phyloP scores from a whole-genome alignment of 768 basidiomycete genomes.

The Panus rudis region DNA sequence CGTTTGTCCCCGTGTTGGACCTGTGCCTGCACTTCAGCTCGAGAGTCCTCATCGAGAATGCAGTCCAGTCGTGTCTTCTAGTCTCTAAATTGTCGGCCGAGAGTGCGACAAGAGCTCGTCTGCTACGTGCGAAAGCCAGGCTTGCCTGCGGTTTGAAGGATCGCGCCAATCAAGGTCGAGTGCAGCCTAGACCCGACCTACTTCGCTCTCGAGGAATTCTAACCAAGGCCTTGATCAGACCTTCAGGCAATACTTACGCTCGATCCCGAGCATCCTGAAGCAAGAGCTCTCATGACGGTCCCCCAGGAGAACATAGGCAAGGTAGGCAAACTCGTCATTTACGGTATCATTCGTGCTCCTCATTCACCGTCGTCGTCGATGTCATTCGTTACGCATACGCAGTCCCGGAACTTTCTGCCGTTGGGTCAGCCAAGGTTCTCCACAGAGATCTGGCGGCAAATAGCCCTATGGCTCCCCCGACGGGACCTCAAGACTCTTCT shows the following conservation, averaged over 20 bases:
- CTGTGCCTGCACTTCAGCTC: slow-evolving; percentile 29
- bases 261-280: slow-evolving; percentile 67
- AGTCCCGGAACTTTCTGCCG: neutral
- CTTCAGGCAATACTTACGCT: slow-evolving; percentile 52
- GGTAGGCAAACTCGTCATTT: slow-evolving; percentile 26
- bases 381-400: neutral
- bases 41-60: slow-evolving; percentile 64
- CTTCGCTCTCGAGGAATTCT: slow-evolving; percentile 12
- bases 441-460: slow-evolving; percentile 65
- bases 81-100: slow-evolving; percentile 44
- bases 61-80: slow-evolving; percentile 62
- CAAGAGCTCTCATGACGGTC: slow-evolving; percentile 47
- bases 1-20: slow-evolving; percentile 5
- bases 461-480: slow-evolving; percentile 53
- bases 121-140: slow-evolving; percentile 61
- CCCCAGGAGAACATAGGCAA: slow-evolving; percentile 51
- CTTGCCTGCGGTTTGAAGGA: slow-evolving; percentile 52
- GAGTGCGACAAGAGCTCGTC: slow-evolving; percentile 51
- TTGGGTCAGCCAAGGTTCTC: slow-evolving; percentile 45
- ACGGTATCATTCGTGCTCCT: slow-evolving; percentile 6
- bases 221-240: slow-evolving; percentile 33
- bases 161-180: slow-evolving; percentile 59
- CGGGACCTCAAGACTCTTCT: slow-evolving; percentile 60
- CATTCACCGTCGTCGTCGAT: slow-evolving; percentile 2
- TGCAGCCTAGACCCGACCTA: slow-evolving; percentile 8